Percentiles rank a stretch among this genome's conserved stretches.
Conservation (phyloP, 2,329 filamentous ascomycete species). For the Phaeoacremonium minimum region DNA sequence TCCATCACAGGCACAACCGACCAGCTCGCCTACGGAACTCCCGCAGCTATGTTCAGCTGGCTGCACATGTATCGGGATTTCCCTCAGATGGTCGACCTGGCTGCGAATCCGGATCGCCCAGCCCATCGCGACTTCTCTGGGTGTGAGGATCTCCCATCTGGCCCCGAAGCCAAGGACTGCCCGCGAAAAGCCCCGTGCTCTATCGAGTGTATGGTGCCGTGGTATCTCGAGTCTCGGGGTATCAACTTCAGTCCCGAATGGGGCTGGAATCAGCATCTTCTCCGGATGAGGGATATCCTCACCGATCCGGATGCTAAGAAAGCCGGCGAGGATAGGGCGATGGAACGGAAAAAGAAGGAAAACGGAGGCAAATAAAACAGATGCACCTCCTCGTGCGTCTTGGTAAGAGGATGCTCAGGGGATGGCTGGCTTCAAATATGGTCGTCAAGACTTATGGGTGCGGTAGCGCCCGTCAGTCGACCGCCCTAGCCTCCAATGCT, state of each 20-base stretch:
- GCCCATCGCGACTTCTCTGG: slow-evolving; percentile 9
- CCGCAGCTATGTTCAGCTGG: slow-evolving; percentile 10
- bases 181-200: slow-evolving; percentile 9
- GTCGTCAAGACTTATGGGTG: too few species aligned
- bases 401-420: too few species aligned
- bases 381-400: too few species aligned
- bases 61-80: slow-evolving; percentile 9
- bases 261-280: slow-evolving; percentile 5
- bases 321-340: too few species aligned
- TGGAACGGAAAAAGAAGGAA: too few species aligned
- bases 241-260: slow-evolving; percentile 10
- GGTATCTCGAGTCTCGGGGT: slow-evolving; percentile 11
- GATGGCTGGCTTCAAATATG: too few species aligned
- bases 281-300: not conserved
- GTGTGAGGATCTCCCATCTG: slow-evolving; percentile 9
- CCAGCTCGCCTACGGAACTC: slow-evolving; percentile 12
- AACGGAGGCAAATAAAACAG: too few species aligned
- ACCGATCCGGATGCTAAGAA: not conserved
- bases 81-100: slow-evolving; percentile 9
- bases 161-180: slow-evolving; percentile 9
- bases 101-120: slow-evolving; percentile 5
- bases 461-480: too few species aligned
- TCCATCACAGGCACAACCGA: slow-evolving; percentile 7
- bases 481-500: too few species aligned
- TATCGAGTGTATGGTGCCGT: slow-evolving; percentile 10